Base-by-base conservation (phyloP, 225 moss, liverwort and hornwort species). In the Ulota crispa region DNA sequence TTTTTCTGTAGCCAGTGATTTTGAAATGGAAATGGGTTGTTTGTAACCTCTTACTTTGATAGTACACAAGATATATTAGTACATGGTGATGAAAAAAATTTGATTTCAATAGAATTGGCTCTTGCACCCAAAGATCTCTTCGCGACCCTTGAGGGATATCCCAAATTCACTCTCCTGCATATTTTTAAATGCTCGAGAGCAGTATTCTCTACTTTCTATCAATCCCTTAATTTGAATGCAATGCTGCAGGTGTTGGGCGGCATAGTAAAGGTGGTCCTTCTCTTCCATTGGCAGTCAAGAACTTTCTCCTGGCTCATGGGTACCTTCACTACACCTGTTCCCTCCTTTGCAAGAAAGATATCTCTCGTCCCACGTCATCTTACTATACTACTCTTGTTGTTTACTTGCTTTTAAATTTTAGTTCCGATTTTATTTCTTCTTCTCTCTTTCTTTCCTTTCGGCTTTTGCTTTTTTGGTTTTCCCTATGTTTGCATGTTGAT, bases 251-350 rank as follows among this genome's bases (percentile, higher is more conserved):
- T 81, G 88, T 90, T 82, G 92, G 92, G 53, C 84, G 86, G 28
- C 92, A 92, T 45, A 92, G 92, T 72, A 90, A 80, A 85, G 88
- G 88, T 78, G 92, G 92, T 52, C 90, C 92, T 62, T 85, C 92
- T 68, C 81, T 92, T 79, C 92, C 92, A 54, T 80, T 83, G 41
- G 90, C 88, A 77, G 83, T 92, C 24, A 90, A 83, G 80, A 92
- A 90, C 78, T 92, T 86, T 55, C 92, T 92, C 8, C 73, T 92
- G 41, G 60, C 37, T 74, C 72, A 90, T 42, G 90, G 88, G 92
- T 92, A 87, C 26, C 31, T 73, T 47, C 55, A 67, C 62, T 70
- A 43, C 11, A 15, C 65, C 20, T 26, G 30, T 5, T 64, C 63
- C 41, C 61, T 77, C 37, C 24, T 69, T 36, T 31, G n/a, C 23